Evolutionary conservation across 2,329 filamentous ascomycete species (phyloP).

Genomic region (Claviceps cyperi): DNA sequence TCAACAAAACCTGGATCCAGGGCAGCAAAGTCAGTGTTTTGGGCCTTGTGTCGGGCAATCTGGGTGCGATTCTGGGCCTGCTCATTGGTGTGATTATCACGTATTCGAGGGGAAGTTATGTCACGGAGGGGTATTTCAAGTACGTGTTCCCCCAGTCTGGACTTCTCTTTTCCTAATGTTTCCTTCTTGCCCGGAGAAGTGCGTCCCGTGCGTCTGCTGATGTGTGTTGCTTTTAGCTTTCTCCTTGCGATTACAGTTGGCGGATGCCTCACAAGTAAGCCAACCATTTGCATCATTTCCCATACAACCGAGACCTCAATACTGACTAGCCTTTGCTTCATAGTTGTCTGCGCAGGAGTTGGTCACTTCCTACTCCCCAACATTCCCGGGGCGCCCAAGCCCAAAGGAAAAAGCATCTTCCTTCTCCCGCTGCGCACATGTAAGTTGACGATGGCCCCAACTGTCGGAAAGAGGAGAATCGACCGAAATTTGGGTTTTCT

Average conservation of each 20-base stretch:
- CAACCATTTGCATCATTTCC: background rate
- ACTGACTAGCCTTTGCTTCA: background rate
- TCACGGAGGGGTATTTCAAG: slow-evolving; percentile 10
- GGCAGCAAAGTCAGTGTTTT: slow-evolving; percentile 9
- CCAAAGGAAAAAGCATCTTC: slow-evolving; percentile 6
- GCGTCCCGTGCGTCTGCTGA: background rate
- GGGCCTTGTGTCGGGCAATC: slow-evolving; percentile 8
- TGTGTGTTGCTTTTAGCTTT: slow-evolving; percentile 3
- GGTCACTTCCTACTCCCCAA: slow-evolving; percentile 9
- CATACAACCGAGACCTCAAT: background rate
- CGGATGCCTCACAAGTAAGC: slow-evolving; percentile 9
- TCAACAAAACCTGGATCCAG: slow-evolving; percentile 6
- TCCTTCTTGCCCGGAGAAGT: background rate
- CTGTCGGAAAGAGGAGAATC: background rate
- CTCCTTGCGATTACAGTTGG: slow-evolving; percentile 9
- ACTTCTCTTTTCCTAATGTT: background rate
- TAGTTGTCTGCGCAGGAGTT: slow-evolving; percentile 6
- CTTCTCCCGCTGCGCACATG: slow-evolving; percentile 9
- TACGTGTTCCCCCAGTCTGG: background rate
- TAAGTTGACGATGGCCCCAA: background rate
- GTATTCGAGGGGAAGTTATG: slow-evolving; percentile 7
- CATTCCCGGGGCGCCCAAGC: slow-evolving; percentile 6
- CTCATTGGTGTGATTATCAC: slow-evolving; percentile 11
- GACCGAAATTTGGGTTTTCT: too few relatives aligned
- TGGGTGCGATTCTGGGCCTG: slow-evolving; percentile 8